Percentiles rank a stretch among this genome's conserved stretches.
These are phyloP conservation scores for Graphiopsis chlorocephala DNA, from an alignment of 2,329 filamentous ascomycete genomes.

Conservation along the genomic window DNA sequence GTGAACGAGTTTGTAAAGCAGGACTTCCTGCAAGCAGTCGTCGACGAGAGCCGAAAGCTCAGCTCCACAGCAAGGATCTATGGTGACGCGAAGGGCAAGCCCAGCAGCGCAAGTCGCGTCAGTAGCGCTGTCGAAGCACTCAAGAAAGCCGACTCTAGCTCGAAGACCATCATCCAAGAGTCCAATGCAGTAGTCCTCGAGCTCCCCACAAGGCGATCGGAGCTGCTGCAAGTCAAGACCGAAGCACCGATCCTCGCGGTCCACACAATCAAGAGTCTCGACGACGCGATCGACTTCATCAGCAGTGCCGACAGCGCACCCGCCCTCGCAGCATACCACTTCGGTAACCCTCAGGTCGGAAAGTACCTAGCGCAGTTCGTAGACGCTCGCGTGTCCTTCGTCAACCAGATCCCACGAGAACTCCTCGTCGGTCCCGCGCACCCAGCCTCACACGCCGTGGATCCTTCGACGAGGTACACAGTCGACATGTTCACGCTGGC, in stretches of 20 bases:
- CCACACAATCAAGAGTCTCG: constrained; percentile 49
- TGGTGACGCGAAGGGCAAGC: constrained; percentile 11
- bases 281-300: constrained; percentile 53
- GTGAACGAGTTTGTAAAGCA: constrained; percentile 63
- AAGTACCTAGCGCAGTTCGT: constrained; percentile 62
- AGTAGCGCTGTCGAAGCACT: constrained; percentile 10
- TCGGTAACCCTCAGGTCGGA: constrained; percentile 47
- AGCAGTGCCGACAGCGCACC: constrained; percentile 27
- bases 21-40: constrained; percentile 52
- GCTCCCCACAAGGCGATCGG: constrained; percentile 17
- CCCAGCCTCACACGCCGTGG: constrained; percentile 24
- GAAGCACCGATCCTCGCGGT: constrained; percentile 45
- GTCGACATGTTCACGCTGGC: constrained; percentile 45
- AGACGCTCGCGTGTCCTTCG: constrained; percentile 48
- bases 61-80: background rate
- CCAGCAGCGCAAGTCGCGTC: constrained; percentile 4
- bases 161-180: constrained; percentile 26
- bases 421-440: constrained; percentile 48
- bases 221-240: constrained; percentile 36
- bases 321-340: constrained; percentile 53
- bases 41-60: background rate
- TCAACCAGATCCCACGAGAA: constrained; percentile 57
- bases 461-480: constrained; percentile 40
- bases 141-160: constrained; percentile 13
- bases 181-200: constrained; percentile 27